These are phyloP conservation scores for Aspergillus bombycis DNA, from an alignment of 2,329 filamentous ascomycete species.

Conservation along the genomic window DNA sequence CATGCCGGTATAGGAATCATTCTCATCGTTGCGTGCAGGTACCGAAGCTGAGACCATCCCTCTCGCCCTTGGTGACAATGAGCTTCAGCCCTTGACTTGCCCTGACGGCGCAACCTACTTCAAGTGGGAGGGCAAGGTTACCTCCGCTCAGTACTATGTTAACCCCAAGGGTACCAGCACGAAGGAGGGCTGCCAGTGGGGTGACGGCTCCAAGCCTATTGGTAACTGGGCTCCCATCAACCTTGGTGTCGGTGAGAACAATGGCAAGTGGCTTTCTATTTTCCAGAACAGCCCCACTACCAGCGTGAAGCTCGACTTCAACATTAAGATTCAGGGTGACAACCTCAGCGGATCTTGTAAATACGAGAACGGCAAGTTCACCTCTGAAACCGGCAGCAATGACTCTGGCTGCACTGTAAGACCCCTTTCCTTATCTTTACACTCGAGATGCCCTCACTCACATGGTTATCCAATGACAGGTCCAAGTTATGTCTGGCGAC, in stretches of 20 bases:
- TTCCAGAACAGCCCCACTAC: constrained; percentile 83
- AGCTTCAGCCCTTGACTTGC: constrained; percentile 69
- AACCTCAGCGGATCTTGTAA: constrained; percentile 63
- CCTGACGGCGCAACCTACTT: constrained; percentile 75
- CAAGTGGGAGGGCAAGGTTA: constrained; percentile 71
- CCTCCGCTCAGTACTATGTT: constrained; percentile 95
- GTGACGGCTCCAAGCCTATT: constrained; percentile 57
- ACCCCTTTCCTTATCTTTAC: constrained; percentile 25
- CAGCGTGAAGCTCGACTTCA: constrained; percentile 70
- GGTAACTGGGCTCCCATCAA: constrained; percentile 90
- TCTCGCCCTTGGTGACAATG: constrained; percentile 63
- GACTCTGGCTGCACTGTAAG: constrained; percentile 79
- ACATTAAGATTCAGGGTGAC: constrained; percentile 75
- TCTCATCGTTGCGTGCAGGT: constrained; percentile 38
- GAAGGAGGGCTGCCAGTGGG: constrained; percentile 77
- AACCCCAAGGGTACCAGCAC: constrained; percentile 75
- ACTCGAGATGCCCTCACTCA: not conserved
- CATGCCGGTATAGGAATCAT: not conserved
- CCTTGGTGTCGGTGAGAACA: constrained; percentile 75
- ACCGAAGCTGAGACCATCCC: constrained; percentile 87
- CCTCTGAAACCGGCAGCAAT: constrained; percentile 51
- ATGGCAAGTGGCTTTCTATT: constrained; percentile 79
- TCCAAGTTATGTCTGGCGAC: constrained; percentile 52
- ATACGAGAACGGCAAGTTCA: constrained; percentile 67
- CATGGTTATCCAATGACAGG: constrained; percentile 37